A percentile compares a stretch with the other conserved stretches of the same genome.
These are phyloP conservation scores for Aspergillus niger DNA, from an alignment of 2,329 filamentous ascomycete species.

Conservation along the genomic window DNA sequence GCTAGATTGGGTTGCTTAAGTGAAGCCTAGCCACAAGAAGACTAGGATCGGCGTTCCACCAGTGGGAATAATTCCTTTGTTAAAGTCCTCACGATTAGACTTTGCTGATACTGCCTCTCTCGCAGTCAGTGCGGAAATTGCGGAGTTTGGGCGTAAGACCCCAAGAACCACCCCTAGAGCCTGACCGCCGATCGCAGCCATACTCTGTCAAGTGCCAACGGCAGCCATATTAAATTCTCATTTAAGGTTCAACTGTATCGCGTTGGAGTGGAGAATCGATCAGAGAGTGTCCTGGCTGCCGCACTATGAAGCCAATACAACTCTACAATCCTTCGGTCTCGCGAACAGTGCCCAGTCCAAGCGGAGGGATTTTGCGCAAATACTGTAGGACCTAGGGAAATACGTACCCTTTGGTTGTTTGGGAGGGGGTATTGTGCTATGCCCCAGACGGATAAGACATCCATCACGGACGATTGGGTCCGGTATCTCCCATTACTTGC, in stretches of 20 bases:
- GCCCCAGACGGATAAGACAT: not conserved
- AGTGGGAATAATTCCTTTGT: constrained; percentile 20
- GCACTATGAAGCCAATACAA: not conserved
- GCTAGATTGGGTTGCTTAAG: constrained; percentile 2
- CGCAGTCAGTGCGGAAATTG: constrained; percentile 5
- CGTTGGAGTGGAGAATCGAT: constrained; percentile 3
- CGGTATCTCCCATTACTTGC: not conserved
- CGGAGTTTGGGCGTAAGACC: constrained; percentile 11
- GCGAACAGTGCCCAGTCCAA: not conserved
- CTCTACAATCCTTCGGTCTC: not conserved
- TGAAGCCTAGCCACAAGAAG: not conserved
- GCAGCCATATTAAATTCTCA: constrained; percentile 1
- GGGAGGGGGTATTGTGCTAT: not conserved
- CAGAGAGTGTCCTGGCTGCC: not conserved
- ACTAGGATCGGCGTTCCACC: constrained; percentile 11
- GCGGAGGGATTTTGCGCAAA: not conserved
- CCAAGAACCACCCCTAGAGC: constrained; percentile 3
- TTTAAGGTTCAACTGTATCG: constrained; percentile 8
- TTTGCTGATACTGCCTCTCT: constrained; percentile 7
- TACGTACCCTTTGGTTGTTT: not conserved
- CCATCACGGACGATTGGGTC: not conserved
- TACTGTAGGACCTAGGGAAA: not conserved
- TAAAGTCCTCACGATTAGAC: constrained; percentile 9
- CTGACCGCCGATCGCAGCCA: constrained; percentile 17
- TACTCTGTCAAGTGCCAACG: constrained; percentile 3